Conservation (phyloP, 2,329 filamentous ascomycete genomes). For the Metarhizium album region DNA sequence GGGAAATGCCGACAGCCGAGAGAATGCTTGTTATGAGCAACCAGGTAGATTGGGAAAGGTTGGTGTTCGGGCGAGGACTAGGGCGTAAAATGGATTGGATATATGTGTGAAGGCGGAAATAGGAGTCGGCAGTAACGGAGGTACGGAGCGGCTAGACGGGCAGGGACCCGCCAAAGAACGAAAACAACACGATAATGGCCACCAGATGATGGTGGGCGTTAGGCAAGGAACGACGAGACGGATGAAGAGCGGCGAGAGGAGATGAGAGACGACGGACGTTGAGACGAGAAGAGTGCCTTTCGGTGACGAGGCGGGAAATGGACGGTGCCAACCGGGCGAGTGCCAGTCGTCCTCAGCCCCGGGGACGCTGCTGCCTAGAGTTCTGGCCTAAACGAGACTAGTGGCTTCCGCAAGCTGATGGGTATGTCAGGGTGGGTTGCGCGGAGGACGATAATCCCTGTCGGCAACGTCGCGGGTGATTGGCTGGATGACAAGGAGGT, state of each 20-base stretch:
- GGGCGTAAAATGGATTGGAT: not conserved
- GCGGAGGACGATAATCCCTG: constrained; percentile 11
- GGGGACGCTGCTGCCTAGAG: constrained; percentile 15
- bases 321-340: not conserved
- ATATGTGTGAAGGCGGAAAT: not conserved
- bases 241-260: not conserved
- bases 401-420: constrained; percentile 9
- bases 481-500: not conserved
- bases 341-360: constrained; percentile 10
- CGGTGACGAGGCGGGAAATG: too few relatives aligned
- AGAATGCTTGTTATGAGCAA: not conserved
- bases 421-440: constrained; percentile 1
- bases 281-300: too few relatives aligned
- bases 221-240: constrained; percentile 5
- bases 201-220: constrained; percentile 4
- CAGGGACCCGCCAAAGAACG: constrained; percentile 1
- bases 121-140: constrained; percentile 15
- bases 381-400: constrained; percentile 7
- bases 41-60: not conserved
- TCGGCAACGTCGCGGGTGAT: not conserved
- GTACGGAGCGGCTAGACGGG: constrained; percentile 15
- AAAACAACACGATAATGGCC: constrained; percentile 5
- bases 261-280: constrained; percentile 2
- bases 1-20: not conserved
- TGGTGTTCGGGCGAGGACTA: not conserved